These are phyloP conservation scores for Talaromyces stipitatus DNA, from an alignment of 495 filamentous ascomycete species.

Conservation along the genomic window DNA sequence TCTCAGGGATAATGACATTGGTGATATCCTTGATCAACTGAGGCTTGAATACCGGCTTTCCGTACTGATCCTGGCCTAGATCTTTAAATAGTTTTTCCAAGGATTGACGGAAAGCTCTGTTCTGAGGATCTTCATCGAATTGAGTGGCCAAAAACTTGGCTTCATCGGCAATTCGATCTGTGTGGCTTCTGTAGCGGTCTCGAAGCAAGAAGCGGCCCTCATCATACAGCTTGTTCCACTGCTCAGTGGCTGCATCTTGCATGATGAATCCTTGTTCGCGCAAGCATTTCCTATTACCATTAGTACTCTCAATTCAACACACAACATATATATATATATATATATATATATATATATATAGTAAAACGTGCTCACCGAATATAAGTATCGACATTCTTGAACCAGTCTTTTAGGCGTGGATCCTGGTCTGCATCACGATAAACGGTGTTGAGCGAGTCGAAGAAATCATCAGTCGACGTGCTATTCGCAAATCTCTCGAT, in stretches of 20 bases:
- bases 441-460: slow-evolving; percentile 77
- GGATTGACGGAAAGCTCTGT: slow-evolving; percentile 67
- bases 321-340: too few relatives aligned
- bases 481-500: slow-evolving; percentile 95
- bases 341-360: too few relatives aligned
- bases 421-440: slow-evolving; percentile 90
- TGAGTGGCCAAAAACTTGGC: slow-evolving; percentile 81
- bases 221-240: slow-evolving; percentile 83
- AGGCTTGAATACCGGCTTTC: slow-evolving; percentile 84
- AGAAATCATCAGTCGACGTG: slow-evolving; percentile 79
- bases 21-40: slow-evolving; percentile 84
- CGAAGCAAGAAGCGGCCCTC: slow-evolving; percentile 82
- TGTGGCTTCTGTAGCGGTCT: slow-evolving; percentile 80
- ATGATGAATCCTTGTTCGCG: slow-evolving; percentile 88
- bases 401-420: slow-evolving; percentile 83
- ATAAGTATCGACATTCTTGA: slow-evolving; percentile 67
- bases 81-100: slow-evolving; percentile 81
- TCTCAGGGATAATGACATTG: slow-evolving; percentile 74
- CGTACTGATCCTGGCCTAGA: slow-evolving; percentile 75
- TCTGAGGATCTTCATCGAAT: slow-evolving; percentile 81
- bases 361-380: slow-evolving; percentile 43
- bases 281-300: slow-evolving; percentile 52
- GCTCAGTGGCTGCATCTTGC: slow-evolving; percentile 67
- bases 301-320: too few relatives aligned
- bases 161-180: slow-evolving; percentile 82